These are phyloP conservation scores for Geosmithia morbida DNA, from an alignment of 2,329 filamentous ascomycete genomes.

Conservation along the genomic window DNA sequence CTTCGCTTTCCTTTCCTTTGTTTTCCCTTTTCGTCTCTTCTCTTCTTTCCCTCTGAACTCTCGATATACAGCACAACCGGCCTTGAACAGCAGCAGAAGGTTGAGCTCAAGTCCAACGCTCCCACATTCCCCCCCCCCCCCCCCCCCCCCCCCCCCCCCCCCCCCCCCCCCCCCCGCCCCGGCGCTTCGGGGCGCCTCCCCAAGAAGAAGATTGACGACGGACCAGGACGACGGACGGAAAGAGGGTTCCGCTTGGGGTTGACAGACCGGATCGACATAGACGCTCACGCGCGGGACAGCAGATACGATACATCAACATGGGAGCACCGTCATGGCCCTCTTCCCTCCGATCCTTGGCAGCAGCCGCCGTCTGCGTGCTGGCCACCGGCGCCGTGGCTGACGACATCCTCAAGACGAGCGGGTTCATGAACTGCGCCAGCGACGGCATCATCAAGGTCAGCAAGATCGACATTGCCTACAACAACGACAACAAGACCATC, in stretches of 20 bases:
- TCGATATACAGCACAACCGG: too few species aligned
- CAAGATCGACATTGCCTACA: constrained; percentile 63
- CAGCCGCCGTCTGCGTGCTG: constrained; percentile 20
- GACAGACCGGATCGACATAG: too few species aligned
- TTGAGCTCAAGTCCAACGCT: too few species aligned
- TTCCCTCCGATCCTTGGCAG: not conserved
- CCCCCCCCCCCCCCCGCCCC: too few species aligned
- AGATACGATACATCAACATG: not conserved
- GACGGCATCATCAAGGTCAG: constrained; percentile 50
- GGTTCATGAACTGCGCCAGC: constrained; percentile 57
- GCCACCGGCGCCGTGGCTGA: constrained; percentile 39
- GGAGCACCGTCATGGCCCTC: not conserved
- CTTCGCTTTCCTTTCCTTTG: too few species aligned
- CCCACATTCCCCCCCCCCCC: too few species aligned
- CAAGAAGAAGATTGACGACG: too few species aligned
- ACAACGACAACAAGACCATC: constrained; percentile 58
- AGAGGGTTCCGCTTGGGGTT: too few species aligned
- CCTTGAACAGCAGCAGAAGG: too few species aligned
- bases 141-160: too few species aligned
- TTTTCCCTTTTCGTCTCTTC: not conserved
- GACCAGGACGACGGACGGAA: too few species aligned
- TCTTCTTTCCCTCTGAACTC: constrained; percentile 6
- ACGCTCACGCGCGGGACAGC: not conserved
- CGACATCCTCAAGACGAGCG: constrained; percentile 65
- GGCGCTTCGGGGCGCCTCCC: too few species aligned